Base-by-base conservation (phyloP, 169 alveolate genomes). In the Plasmodium berghei region DNA sequence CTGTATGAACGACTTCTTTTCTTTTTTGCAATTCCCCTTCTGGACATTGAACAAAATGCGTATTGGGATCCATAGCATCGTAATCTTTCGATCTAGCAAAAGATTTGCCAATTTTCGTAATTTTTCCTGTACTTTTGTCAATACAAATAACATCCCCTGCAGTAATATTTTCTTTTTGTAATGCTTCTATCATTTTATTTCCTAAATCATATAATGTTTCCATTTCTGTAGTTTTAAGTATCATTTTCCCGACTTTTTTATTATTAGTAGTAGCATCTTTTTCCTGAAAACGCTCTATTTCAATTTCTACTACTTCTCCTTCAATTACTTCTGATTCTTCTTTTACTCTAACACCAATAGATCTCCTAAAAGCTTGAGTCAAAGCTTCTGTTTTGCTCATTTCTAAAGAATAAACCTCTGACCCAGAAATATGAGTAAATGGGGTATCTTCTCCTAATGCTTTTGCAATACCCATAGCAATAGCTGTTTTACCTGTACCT, bases 221-320 rank as follows among this genome's bases (percentile, higher is more conserved):
- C 99, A 98, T 98, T 93, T 98, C 99, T 0, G 99, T 98, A 6
- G 99, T 99, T 91, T 98, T 98, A 74, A 99, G 93, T 28, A 99
- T 96, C 96, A 97, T 96, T 91, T 97, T 97, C 9, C 99, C 99
- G 45, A 97, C 93, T 83, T 96, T 96, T 56, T 66, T 77, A 49
- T 56, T 80, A 14, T 40, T 20, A 71, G 34, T 73, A 72, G 14
- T 80, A 20, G 73, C 64, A 54, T 91, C 87, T 87, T 96, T 73
- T 72, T 93, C 85, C 66, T 94, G 54, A 87, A 86, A 90, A 34
- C 63, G 62, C 88, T 99, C 99, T 18, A 98, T 97, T 88, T 98
- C 99, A 72, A 99, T 97, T 90, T 99, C 99, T 56, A 98, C 99
- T 9, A 99, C 99, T 95, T 99, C 99, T 16, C 99, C 99, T 94